A percentile compares a stretch with the other conserved stretches of the same genome.
phyloP scores from a whole-genome alignment of 768 basidiomycete species.

The Mycena sanguinolenta region DNA sequence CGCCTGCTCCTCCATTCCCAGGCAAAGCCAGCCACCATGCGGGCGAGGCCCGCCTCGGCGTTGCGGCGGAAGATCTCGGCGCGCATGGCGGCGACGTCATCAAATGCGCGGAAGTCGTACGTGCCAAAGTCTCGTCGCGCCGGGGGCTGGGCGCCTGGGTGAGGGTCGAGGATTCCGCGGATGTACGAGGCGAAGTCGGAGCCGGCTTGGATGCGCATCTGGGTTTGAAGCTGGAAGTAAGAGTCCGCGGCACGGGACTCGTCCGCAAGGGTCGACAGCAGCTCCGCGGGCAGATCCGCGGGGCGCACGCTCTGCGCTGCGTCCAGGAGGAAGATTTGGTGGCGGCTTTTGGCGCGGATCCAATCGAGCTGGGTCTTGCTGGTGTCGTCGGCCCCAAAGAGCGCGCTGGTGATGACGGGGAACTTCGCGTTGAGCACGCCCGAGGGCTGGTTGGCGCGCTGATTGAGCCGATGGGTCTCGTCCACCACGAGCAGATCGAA shows the following conservation, averaged over 20 bases:
- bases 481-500: constrained; percentile 30
- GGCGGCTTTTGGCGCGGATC: constrained; percentile 31
- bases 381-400: constrained; percentile 31
- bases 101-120: constrained; percentile 27
- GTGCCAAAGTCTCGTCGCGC: constrained; percentile 23
- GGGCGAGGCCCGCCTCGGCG: constrained; percentile 23
- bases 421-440: constrained; percentile 28
- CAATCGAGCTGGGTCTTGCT: constrained; percentile 31
- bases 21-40: constrained; percentile 30
- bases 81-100: constrained; percentile 28
- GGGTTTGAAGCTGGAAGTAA: constrained; percentile 31
- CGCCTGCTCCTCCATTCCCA: constrained; percentile 28
- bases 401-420: constrained; percentile 21
- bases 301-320: constrained; percentile 32
- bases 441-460: constrained; percentile 30
- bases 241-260: constrained; percentile 24
- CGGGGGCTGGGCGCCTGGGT: constrained; percentile 14
- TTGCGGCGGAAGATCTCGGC: constrained; percentile 27
- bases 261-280: constrained; percentile 23
- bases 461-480: constrained; percentile 31
- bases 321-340: constrained; percentile 31
- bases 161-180: constrained; percentile 27
- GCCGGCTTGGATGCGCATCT: constrained; percentile 32
- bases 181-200: constrained; percentile 31
- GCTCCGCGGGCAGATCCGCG: constrained; percentile 25